Evolutionary conservation across 495 filamentous ascomycete species (phyloP).

Genomic region (Aspergillus bridgeri): DNA sequence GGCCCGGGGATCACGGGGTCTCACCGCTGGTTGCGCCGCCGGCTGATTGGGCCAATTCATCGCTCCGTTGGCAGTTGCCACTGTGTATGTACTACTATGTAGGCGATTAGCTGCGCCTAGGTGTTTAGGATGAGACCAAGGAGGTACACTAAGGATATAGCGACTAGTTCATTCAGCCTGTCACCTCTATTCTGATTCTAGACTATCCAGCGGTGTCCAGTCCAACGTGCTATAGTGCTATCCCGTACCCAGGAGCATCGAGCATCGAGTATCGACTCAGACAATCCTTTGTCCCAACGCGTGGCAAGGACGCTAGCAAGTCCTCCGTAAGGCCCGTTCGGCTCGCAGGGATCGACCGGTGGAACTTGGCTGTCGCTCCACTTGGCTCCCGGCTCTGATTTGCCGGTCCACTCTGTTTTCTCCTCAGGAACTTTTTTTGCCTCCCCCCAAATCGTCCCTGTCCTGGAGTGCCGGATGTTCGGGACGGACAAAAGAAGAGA

Average conservation of each 20-base stretch:
- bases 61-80: neutral
- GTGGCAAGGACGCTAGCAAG: slow-evolving; percentile 14
- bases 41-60: neutral
- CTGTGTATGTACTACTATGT: too few species aligned
- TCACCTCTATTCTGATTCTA: too few species aligned
- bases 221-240: too few species aligned
- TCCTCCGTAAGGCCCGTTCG: slow-evolving; percentile 4
- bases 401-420: slow-evolving; percentile 17
- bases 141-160: too few species aligned
- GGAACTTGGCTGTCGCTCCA: slow-evolving; percentile 12
- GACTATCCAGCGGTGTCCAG: too few species aligned
- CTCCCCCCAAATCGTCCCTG: neutral
- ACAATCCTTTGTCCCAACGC: neutral
- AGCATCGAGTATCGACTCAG: too few species aligned
- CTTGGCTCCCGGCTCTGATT: slow-evolving; percentile 17
- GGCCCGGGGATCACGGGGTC: slow-evolving; percentile 8
- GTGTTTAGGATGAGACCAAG: too few species aligned
- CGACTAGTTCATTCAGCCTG: too few species aligned
- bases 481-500: too few species aligned
- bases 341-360: slow-evolving; percentile 19
- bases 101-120: too few species aligned
- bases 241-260: too few species aligned
- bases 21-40: slow-evolving; percentile 14
- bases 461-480: slow-evolving; percentile 3
- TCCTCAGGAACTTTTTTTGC: slow-evolving; percentile 8